Evolutionary conservation across 2,329 filamentous ascomycete genomes (phyloP).

Genomic region (Cephalotrichum gorgonifer): DNA sequence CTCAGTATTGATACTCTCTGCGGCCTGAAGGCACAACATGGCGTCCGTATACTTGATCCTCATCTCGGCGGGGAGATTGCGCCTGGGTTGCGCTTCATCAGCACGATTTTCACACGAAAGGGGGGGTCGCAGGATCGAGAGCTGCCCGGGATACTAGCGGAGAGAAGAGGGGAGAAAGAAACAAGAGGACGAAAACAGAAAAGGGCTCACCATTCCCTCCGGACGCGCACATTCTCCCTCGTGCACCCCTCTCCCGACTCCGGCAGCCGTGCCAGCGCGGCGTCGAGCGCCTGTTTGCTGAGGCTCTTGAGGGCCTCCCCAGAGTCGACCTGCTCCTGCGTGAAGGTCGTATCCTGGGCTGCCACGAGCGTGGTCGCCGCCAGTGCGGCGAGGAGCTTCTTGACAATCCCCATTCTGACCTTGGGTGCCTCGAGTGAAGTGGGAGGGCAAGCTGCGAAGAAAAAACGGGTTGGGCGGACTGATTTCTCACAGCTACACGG

Average conservation of each 20-base stretch:
- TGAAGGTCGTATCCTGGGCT: conserved; percentile 1
- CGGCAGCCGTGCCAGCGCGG: conserved; percentile 13
- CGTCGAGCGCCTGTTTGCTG: conserved; percentile 13
- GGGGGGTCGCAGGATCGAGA: too few species aligned
- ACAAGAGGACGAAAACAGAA: neutral
- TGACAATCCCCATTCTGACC: conserved; percentile 2
- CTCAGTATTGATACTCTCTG: conserved; percentile 12
- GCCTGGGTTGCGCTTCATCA: conserved; percentile 5
- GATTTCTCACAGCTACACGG: too few species aligned
- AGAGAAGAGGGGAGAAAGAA: neutral
- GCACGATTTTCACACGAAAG: neutral
- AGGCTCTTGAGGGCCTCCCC: conserved; percentile 13
- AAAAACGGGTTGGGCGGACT: neutral
- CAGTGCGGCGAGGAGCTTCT: conserved; percentile 2
- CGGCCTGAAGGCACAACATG: conserved; percentile 15
- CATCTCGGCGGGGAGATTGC: conserved; percentile 13
- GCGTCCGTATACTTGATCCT: conserved; percentile 16
- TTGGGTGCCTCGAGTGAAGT: too few species aligned
- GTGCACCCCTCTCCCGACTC: conserved; percentile 14
- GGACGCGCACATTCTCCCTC: conserved; percentile 13
- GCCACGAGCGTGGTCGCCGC: neutral
- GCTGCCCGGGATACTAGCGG: too few species aligned
- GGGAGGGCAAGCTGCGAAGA: too few species aligned
- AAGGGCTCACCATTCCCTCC: conserved; percentile 14
- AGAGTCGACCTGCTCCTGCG: conserved; percentile 13